A percentile compares a stretch with the other conserved stretches of the same genome.
Conservation (phyloP, 2,329 filamentous ascomycete species). For the Epichloe coenophiala region DNA sequence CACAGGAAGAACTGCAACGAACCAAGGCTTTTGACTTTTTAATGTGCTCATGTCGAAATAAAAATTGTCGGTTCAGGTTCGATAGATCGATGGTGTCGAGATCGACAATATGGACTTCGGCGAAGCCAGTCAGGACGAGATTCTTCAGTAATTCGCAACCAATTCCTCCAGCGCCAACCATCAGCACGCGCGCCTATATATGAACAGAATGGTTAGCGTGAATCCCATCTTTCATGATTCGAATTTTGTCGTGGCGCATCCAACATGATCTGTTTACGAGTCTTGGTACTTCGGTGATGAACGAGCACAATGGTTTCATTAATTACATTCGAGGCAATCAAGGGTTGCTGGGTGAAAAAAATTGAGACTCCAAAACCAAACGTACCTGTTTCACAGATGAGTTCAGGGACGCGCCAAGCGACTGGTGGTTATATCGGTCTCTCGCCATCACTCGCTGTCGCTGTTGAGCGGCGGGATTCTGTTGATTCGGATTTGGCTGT, state of each 20-base stretch:
- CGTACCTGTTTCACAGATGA: slow-evolving; percentile 55
- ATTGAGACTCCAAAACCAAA: slow-evolving; percentile 1
- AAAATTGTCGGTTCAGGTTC: slow-evolving; percentile 94
- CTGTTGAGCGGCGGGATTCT: slow-evolving; percentile 11
- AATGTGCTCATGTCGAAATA: slow-evolving; percentile 93
- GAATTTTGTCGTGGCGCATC: background rate
- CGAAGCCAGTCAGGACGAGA: slow-evolving; percentile 80
- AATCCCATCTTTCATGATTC: too few relatives aligned
- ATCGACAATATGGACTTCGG: slow-evolving; percentile 87
- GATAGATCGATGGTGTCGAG: slow-evolving; percentile 97
- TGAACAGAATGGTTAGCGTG: background rate
- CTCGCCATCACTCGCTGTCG: slow-evolving; percentile 23
- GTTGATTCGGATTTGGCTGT: slow-evolving; percentile 7
- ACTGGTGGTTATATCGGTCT: slow-evolving; percentile 48
- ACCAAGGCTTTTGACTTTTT: slow-evolving; percentile 93
- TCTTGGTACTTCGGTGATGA: background rate
- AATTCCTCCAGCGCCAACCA: slow-evolving; percentile 94
- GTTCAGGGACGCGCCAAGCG: slow-evolving; percentile 52
- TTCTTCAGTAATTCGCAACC: slow-evolving; percentile 97
- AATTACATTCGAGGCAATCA: background rate
- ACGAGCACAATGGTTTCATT: background rate
- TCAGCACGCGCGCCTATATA: slow-evolving; percentile 64
- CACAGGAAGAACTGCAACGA: slow-evolving; percentile 19
- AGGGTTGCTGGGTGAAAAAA: background rate
- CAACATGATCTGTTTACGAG: background rate